Base-by-base conservation (phyloP, 1,284 basidiomycete species). In the Boletellus deceptivus region DNA sequence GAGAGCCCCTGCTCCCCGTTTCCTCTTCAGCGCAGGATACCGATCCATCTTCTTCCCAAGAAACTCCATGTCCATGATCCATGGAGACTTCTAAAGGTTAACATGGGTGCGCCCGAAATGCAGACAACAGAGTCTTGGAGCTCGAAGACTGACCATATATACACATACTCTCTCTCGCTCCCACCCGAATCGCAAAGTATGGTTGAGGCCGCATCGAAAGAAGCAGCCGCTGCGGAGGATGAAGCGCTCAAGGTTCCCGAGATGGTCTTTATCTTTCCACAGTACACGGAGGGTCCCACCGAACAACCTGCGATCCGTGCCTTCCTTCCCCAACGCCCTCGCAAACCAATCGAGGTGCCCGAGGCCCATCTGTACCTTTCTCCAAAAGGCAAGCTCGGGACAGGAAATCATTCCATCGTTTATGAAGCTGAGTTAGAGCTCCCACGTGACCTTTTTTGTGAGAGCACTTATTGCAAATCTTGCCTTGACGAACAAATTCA, bases 361-460 rank as follows among this genome's bases (percentile, higher is more conserved):
- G 71, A 71, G 46, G 73, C 72, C 2, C 74, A 76, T 55, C 56
- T 76, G 0, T 76, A 74, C 43, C 43, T 76, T 41, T 64, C 67
- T 1, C 70, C 70, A 1, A 33, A 43, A 4, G 49, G 65, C 20
- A 39, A 20, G 18, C 54, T 66, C 6, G 75, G 75, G 3, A 16
- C 14, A 2, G 75, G 75, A 0, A 58, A 72, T 52, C 74, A 75
- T 52, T 75, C 74, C 0, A 43, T 61, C 16, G 70, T 73, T 7
- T 72, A 72, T 46, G 40, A 60, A 37, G 71, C 67, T 14, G 73
- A 74, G 51, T 65, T 68, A 56, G 74, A 76, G 52, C 55, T 75
- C 17, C 73, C 75, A 1, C 67, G 73, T 3, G 59, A 65, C 9
- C 34, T 68, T 8, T 58, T 76, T 17, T 55, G 71, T 17, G 51